Conservation (phyloP, 352 stramenopile species). For the Aphanomyces invadans region DNA sequence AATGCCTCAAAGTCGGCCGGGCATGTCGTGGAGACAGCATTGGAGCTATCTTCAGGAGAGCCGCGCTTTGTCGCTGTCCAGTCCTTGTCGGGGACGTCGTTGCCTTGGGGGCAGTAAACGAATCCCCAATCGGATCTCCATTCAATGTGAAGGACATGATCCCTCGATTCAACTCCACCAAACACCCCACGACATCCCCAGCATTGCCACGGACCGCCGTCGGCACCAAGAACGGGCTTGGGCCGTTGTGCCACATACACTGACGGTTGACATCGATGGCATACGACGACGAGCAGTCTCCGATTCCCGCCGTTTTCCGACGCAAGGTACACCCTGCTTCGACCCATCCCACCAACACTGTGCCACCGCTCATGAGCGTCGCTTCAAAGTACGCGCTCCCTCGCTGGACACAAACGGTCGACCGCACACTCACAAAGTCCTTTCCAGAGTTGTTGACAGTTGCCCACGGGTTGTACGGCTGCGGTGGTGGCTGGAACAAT, state of each 20-base stretch:
- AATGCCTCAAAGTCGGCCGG: background rate
- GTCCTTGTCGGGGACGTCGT: background rate
- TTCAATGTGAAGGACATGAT: constrained; percentile 62
- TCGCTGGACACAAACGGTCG: background rate
- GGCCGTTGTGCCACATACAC: constrained; percentile 33
- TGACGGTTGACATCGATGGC: constrained; percentile 25
- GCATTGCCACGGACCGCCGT: constrained; percentile 22
- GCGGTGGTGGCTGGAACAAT: background rate
- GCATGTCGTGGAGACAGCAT: background rate
- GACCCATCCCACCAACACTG: constrained; percentile 3
- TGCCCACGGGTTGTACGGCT: background rate
- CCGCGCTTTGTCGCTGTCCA: background rate
- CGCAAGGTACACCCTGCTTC: background rate
- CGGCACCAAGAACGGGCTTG: constrained; percentile 34
- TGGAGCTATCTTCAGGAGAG: constrained; percentile 4
- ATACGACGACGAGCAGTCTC: background rate
- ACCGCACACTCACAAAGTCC: background rate
- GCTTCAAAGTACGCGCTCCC: constrained; percentile 15
- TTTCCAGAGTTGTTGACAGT: constrained; percentile 11
- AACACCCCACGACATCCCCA: constrained; percentile 48
- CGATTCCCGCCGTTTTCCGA: background rate
- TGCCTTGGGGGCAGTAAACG: background rate
- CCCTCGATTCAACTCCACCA: constrained; percentile 28
- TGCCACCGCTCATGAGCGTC: background rate
- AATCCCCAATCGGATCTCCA: constrained; percentile 28